These are phyloP conservation scores for Lithohypha guttulata DNA, from an alignment of 2,329 filamentous ascomycete genomes.

Conservation along the genomic window DNA sequence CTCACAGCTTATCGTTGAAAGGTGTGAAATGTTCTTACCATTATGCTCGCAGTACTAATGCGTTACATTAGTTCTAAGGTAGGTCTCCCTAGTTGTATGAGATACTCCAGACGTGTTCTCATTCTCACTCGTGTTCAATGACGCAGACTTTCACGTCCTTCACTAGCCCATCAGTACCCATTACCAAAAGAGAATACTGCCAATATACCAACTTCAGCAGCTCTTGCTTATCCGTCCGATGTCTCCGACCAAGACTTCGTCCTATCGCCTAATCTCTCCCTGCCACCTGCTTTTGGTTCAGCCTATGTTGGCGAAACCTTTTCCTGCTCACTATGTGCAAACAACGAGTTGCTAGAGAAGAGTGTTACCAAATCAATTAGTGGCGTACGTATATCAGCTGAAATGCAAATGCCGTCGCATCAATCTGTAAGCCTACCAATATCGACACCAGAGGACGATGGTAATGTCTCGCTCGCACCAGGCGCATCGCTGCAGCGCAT, in stretches of 20 bases:
- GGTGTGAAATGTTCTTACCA: conserved; percentile 1
- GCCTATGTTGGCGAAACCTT: conserved; percentile 95
- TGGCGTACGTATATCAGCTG: conserved; percentile 72
- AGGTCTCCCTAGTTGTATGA: too few species aligned
- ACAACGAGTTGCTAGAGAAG: conserved; percentile 58
- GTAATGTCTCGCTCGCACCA: conserved; percentile 43
- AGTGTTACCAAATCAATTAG: conserved; percentile 45
- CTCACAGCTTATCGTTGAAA: conserved; percentile 9
- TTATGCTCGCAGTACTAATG: not conserved
- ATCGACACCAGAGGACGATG: conserved; percentile 10
- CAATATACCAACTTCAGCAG: conserved; percentile 50
- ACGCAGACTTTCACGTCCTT: conserved; percentile 28
- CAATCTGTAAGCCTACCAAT: conserved; percentile 56
- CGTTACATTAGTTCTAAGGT: conserved; percentile 45
- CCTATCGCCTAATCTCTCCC: conserved; percentile 50
- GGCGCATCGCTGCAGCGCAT: conserved; percentile 69
- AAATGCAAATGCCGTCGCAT: conserved; percentile 86
- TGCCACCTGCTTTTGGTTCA: conserved; percentile 83
- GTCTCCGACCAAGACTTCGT: conserved; percentile 41
- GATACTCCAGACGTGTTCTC: too few species aligned
- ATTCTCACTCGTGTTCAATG: conserved; percentile 25
- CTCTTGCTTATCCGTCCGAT: conserved; percentile 58
- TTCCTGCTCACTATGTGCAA: conserved; percentile 88
- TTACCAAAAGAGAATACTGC: conserved; percentile 34
- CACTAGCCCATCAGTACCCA: conserved; percentile 33